Conservation (phyloP, 371 early-diverging fungal genomes). For the Saksenaea vasiformis region DNA sequence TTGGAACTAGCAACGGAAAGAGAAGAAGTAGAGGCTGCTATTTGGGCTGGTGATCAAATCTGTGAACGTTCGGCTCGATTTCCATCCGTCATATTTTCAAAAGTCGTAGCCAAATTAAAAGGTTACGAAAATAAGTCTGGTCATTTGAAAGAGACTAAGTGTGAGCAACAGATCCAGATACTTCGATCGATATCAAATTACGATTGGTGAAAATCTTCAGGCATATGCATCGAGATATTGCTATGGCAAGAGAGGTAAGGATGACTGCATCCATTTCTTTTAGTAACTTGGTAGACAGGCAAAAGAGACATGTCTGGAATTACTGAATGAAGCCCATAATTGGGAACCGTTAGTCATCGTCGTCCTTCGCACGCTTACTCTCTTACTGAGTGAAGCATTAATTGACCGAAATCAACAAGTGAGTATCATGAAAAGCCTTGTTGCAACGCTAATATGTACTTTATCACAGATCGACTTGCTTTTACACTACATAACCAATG, state of each 20-base stretch:
- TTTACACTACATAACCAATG: slow-evolving; percentile 31
- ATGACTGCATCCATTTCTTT: neutral
- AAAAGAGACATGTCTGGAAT: slow-evolving; percentile 42
- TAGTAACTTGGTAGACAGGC: slow-evolving; percentile 27
- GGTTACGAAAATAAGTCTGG: slow-evolving; percentile 15
- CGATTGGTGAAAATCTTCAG: slow-evolving; percentile 54
- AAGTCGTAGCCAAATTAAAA: slow-evolving; percentile 30
- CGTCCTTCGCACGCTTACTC: slow-evolving; percentile 49
- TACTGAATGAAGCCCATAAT: slow-evolving; percentile 39
- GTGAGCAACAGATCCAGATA: slow-evolving; percentile 30
- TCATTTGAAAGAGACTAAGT: slow-evolving; percentile 18
- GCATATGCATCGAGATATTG: slow-evolving; percentile 63
- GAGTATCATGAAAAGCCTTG: neutral
- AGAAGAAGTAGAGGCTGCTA: slow-evolving; percentile 57
- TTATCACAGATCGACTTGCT: slow-evolving; percentile 38
- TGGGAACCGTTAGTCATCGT: slow-evolving; percentile 45
- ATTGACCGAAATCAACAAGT: slow-evolving; percentile 55
- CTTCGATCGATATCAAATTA: slow-evolving; percentile 43
- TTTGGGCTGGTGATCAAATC: slow-evolving; percentile 59
- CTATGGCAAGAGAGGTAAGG: slow-evolving; percentile 48
- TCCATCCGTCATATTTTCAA: slow-evolving; percentile 48
- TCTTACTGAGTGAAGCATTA: slow-evolving; percentile 48
- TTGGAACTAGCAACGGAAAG: slow-evolving; percentile 49
- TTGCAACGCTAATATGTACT: no score
- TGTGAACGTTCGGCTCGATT: slow-evolving; percentile 55